phyloP scores from a whole-genome alignment of 129 eudicot species.

The Deinandra increscens region DNA sequence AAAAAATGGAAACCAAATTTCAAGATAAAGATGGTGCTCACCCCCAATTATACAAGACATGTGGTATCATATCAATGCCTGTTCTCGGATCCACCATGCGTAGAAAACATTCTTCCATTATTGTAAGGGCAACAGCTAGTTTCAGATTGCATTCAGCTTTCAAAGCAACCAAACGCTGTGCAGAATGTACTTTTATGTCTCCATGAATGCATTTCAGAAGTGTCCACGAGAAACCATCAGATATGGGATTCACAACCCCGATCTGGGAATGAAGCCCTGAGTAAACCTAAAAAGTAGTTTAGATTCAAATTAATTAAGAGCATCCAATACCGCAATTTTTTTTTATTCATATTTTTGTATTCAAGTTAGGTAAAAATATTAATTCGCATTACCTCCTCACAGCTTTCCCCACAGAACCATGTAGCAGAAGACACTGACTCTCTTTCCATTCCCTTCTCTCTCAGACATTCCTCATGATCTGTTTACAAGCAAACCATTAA shows the following conservation, averaged over 20 bases:
- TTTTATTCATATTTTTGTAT: slow-evolving; percentile 8
- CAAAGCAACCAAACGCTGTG: slow-evolving; percentile 65
- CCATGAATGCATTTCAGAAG: slow-evolving; percentile 83
- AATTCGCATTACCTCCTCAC: slow-evolving; percentile 54
- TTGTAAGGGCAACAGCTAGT: slow-evolving; percentile 92
- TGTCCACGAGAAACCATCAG: slow-evolving; percentile 85
- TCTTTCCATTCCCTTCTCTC: slow-evolving; percentile 36
- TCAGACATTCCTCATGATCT: slow-evolving; percentile 74
- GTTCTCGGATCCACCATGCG: slow-evolving; percentile 97
- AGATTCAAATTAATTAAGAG: slow-evolving; percentile 2
- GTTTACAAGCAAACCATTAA: slow-evolving; percentile 36
- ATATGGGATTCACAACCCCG: slow-evolving; percentile 52
- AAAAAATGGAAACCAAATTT: background rate
- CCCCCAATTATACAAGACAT: slow-evolving; percentile 96
- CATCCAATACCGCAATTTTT: slow-evolving; percentile 1
- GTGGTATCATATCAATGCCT: slow-evolving; percentile 98
- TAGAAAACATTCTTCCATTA: slow-evolving; percentile 98
- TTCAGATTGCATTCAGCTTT: slow-evolving; percentile 95
- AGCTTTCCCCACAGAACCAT: slow-evolving; percentile 81
- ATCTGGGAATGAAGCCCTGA: slow-evolving; percentile 71
- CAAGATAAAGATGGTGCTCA: slow-evolving; percentile 33
- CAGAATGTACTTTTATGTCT: slow-evolving; percentile 69
- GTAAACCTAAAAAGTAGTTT: slow-evolving; percentile 55
- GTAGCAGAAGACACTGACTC: slow-evolving; percentile 37
- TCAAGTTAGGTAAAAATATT: slow-evolving; percentile 13